Conservation (phyloP, 352 stramenopile genomes). For the Phytophthora crassamura region DNA sequence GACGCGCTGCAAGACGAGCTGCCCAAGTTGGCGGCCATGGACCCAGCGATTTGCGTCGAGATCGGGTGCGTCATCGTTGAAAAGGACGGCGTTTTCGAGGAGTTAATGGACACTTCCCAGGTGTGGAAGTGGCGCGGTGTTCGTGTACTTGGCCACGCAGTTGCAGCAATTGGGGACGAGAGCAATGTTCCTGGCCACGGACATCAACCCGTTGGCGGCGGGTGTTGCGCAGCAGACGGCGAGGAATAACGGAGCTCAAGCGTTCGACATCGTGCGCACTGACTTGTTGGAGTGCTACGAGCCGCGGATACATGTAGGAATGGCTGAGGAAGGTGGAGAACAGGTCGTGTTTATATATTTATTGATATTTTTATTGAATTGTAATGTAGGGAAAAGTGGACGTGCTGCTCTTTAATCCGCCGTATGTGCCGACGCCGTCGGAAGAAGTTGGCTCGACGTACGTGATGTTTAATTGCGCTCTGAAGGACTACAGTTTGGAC, state of each 20-base stretch:
- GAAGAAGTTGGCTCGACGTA: constrained; percentile 94
- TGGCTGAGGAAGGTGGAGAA: no score
- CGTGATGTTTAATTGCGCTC: constrained; percentile 8
- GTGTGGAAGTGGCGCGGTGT: constrained; percentile 68
- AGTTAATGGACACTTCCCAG: constrained; percentile 24
- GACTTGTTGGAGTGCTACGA: constrained; percentile 84
- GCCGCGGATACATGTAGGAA: constrained; percentile 53
- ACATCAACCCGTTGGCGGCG: constrained; percentile 94
- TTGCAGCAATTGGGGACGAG: constrained; percentile 65
- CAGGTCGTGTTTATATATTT: neutral
- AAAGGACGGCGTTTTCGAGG: constrained; percentile 1
- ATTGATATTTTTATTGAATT: neutral
- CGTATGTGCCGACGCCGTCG: constrained; percentile 97
- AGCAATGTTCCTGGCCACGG: constrained; percentile 84
- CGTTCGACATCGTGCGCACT: constrained; percentile 84
- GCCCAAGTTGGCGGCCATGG: constrained; percentile 53
- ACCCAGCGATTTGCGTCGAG: constrained; percentile 88
- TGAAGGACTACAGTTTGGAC: neutral
- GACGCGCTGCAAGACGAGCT: constrained; percentile 94
- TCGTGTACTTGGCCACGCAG: constrained; percentile 82
- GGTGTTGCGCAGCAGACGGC: constrained; percentile 86
- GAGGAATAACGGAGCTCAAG: constrained; percentile 75
- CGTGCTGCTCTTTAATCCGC: constrained; percentile 98
- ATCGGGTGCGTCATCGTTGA: constrained; percentile 63
- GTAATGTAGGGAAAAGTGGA: constrained; percentile 77